phyloP scores from a whole-genome alignment of 225 moss, liverwort and hornwort species.

The Polytrichum formosum region DNA sequence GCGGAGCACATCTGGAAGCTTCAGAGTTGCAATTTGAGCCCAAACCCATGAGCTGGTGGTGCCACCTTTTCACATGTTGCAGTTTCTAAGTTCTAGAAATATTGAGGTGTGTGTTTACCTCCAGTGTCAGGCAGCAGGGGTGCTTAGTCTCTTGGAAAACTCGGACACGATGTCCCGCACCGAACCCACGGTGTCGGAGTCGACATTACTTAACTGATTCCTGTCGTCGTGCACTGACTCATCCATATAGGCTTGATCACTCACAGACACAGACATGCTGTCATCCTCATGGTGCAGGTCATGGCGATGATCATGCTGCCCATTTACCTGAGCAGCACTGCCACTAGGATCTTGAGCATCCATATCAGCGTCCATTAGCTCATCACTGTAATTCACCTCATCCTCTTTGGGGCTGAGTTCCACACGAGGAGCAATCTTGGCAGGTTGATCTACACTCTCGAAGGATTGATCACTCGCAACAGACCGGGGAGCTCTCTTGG shows the following conservation, averaged over 20 bases:
- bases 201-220: neutral
- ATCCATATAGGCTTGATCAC: neutral
- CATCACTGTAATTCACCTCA: slow-evolving; percentile 5
- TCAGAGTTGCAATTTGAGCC: too few species aligned
- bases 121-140: neutral
- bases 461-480: slow-evolving; percentile 5
- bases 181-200: neutral
- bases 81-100: too few species aligned
- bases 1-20: too few species aligned
- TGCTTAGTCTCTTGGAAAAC: slow-evolving; percentile 1
- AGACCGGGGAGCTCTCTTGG: neutral
- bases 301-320: neutral
- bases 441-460: neutral
- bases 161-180: slow-evolving; percentile 2
- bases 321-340: neutral
- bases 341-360: neutral
- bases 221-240: neutral
- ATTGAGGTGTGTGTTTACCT: too few species aligned
- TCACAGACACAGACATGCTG: neutral
- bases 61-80: too few species aligned
- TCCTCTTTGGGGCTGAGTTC: slow-evolving; percentile 3
- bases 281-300: slow-evolving; percentile 1
- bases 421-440: slow-evolving; percentile 7
- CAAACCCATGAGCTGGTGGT: too few species aligned
- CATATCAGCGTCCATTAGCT: neutral